Percentiles rank a stretch among this genome's conserved stretches.
phyloP scores from a whole-genome alignment of 345 rosid species.

The Luvunga scandens region DNA sequence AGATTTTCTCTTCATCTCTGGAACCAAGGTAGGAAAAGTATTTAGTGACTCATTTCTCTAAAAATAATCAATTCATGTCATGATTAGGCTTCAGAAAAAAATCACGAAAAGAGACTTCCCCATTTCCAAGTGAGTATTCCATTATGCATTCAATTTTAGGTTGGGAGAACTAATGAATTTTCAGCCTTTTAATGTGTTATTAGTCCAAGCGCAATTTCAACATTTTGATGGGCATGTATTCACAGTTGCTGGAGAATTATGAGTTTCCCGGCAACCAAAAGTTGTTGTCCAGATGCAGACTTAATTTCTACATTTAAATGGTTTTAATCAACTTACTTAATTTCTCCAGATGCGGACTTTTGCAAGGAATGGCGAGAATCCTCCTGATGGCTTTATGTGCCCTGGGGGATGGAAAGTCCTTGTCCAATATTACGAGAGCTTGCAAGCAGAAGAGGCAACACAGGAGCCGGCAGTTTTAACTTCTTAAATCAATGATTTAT shows the following conservation, averaged over 20 bases:
- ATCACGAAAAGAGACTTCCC: not conserved
- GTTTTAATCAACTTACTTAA: not conserved
- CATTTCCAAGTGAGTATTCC: not conserved
- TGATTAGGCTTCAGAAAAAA: not conserved
- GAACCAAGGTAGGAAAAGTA: conserved; percentile 67
- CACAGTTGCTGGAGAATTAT: not conserved
- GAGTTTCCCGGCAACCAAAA: not conserved
- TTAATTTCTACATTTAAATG: not conserved
- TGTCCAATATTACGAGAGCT: conserved; percentile 68
- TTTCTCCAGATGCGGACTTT: conserved; percentile 68
- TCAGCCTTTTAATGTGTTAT: not conserved
- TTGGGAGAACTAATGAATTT: not conserved
- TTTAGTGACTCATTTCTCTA: not conserved
- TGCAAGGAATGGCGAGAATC: conserved; percentile 85
- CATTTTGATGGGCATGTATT: not conserved
- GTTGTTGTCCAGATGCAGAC: not conserved
- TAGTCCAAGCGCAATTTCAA: not conserved
- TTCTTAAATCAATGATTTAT: conserved; percentile 20
- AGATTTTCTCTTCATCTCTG: conserved; percentile 96
- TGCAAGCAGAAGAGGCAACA: conserved; percentile 56
- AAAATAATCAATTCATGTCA: not conserved
- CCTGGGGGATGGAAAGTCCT: conserved; percentile 93
- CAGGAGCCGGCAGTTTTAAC: conserved; percentile 39
- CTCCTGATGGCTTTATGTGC: conserved; percentile 98
- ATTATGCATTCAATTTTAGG: not conserved